Evolutionary conservation across 306 rosid species (phyloP).

Genomic region (Cucurbita maxima): DNA sequence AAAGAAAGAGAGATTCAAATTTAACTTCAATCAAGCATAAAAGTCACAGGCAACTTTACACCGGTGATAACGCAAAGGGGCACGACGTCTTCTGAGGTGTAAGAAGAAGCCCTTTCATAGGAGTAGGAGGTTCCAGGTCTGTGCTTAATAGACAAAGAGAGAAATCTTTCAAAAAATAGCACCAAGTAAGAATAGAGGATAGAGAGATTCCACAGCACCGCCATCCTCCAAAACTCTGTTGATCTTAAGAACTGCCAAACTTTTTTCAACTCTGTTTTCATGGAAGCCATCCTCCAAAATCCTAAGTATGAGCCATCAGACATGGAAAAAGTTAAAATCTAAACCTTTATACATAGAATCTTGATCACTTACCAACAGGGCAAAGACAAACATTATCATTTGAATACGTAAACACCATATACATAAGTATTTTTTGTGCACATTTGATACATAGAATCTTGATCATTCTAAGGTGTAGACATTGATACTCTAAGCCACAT

Average conservation of each 20-base stretch:
- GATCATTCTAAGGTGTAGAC: background rate
- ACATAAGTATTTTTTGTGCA: background rate
- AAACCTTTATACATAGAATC: background rate
- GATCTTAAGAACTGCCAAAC: constrained; percentile 27
- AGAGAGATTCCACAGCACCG: constrained; percentile 37
- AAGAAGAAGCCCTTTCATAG: constrained; percentile 20
- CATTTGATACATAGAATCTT: too few species aligned
- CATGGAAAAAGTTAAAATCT: background rate
- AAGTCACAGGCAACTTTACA: constrained; percentile 16
- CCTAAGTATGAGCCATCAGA: background rate
- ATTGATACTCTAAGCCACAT: background rate
- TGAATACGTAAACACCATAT: background rate
- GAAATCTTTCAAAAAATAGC: constrained; percentile 14
- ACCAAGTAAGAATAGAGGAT: constrained; percentile 31
- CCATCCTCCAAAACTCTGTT: constrained; percentile 60
- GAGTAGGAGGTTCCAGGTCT: background rate
- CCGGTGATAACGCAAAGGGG: constrained; percentile 81
- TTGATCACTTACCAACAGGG: background rate
- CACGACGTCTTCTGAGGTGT: constrained; percentile 14
- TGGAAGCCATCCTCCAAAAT: background rate
- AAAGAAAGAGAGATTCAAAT: background rate
- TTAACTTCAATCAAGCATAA: background rate
- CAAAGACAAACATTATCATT: background rate
- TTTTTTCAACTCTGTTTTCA: constrained; percentile 21
- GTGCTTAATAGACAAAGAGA: constrained; percentile 9